Evolutionary conservation across 176 grass and related monocot species (phyloP).

Genomic region (Oryza meyeriana): DNA sequence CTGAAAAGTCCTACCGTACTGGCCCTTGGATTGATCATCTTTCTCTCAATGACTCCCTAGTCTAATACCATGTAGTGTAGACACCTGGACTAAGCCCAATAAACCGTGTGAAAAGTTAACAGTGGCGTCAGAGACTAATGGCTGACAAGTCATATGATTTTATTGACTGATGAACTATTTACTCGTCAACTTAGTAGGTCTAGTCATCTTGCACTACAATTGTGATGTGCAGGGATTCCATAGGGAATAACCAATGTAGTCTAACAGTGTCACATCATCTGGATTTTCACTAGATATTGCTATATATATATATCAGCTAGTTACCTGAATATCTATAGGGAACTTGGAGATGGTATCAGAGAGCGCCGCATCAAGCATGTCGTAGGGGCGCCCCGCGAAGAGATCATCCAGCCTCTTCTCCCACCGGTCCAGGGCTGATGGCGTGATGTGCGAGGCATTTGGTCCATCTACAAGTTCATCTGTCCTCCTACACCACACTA

Average conservation of each 20-base stretch:
- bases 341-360: constrained; percentile 75
- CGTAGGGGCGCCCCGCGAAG: constrained; percentile 69
- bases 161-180: not conserved
- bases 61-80: not conserved
- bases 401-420: constrained; percentile 86
- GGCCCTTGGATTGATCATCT: not conserved
- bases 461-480: constrained; percentile 95
- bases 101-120: not conserved
- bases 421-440: constrained; percentile 83
- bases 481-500: constrained; percentile 98
- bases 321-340: constrained; percentile 95
- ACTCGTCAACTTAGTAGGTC: not conserved
- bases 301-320: not conserved
- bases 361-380: constrained; percentile 94
- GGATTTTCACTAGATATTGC: not conserved
- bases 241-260: not conserved
- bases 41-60: not conserved
- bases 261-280: not conserved
- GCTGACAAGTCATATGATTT: not conserved
- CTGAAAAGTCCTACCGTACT: not conserved
- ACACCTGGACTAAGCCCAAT: not conserved
- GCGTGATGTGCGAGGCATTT: constrained; percentile 88
- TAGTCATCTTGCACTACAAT: constrained; percentile 22
- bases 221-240: not conserved
- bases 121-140: constrained; percentile 24